Conservation (phyloP, 2,329 filamentous ascomycete species). For the Aspergillus flavus region DNA sequence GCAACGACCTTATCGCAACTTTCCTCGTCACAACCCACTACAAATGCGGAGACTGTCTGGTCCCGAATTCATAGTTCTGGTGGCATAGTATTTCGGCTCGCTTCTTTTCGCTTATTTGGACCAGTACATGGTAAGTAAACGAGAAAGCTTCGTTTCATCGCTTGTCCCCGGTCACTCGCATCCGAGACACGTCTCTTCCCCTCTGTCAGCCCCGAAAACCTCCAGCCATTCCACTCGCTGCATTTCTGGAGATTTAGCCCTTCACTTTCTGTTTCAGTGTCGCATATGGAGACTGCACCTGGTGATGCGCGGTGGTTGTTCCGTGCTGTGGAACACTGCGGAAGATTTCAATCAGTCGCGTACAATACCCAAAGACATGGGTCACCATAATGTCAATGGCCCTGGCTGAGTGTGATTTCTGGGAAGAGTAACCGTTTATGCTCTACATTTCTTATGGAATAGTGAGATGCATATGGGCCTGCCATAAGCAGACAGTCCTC, state of each 20-base stretch:
- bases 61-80: conserved; percentile 24
- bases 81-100: conserved; percentile 30
- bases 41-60: conserved; percentile 24
- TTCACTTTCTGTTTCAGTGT: conserved; percentile 4
- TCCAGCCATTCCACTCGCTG: conserved; percentile 2
- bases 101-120: conserved; percentile 28
- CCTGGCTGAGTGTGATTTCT: neutral
- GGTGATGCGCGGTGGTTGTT: conserved; percentile 14
- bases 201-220: neutral
- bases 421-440: neutral
- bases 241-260: neutral
- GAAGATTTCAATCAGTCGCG: conserved; percentile 19
- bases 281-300: conserved; percentile 6
- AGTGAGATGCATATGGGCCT: conserved; percentile 6
- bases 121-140: conserved; percentile 28
- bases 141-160: conserved; percentile 21
- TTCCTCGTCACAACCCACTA: conserved; percentile 10
- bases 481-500: neutral
- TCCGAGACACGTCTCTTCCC: conserved; percentile 12
- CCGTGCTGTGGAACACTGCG: conserved; percentile 8
- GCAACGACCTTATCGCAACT: conserved; percentile 27
- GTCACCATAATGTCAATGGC: neutral
- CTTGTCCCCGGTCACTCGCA: conserved; percentile 18
- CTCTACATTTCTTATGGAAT: neutral
- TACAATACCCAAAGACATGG: conserved; percentile 5